Percentiles rank a stretch among this genome's conserved stretches.
These are phyloP conservation scores for Chlorella sp. DNA, from an alignment of 139 green algal genomes.

Conservation along the genomic window DNA sequence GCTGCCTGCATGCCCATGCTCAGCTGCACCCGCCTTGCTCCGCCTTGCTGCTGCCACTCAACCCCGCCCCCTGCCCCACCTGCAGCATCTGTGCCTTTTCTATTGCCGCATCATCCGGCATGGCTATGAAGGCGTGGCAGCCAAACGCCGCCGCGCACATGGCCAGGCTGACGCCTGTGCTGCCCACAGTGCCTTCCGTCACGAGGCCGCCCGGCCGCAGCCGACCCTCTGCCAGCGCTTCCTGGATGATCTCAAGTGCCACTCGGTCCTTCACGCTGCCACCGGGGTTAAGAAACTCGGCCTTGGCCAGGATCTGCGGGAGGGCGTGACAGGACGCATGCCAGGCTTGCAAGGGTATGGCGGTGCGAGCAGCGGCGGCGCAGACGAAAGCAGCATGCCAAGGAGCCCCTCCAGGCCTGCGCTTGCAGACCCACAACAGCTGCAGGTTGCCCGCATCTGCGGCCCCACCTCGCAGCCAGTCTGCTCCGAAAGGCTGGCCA, in stretches of 20 bases:
- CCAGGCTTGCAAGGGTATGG: neutral
- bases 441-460: neutral
- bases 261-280: slow-evolving; percentile 93
- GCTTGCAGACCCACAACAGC: neutral
- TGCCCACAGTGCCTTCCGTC: slow-evolving; percentile 77
- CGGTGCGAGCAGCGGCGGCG: neutral
- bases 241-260: slow-evolving; percentile 82
- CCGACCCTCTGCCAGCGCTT: slow-evolving; percentile 69
- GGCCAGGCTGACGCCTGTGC: slow-evolving; percentile 89
- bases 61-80: neutral
- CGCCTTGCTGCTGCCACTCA: neutral
- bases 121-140: slow-evolving; percentile 80
- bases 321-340: neutral
- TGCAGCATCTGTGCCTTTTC: slow-evolving; percentile 82
- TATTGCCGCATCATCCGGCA: slow-evolving; percentile 92
- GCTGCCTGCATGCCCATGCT: too few relatives aligned
- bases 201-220: slow-evolving; percentile 80
- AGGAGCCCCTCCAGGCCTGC: neutral
- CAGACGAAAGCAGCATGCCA: neutral
- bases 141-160: slow-evolving; percentile 73
- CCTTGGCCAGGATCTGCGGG: slow-evolving; percentile 85
- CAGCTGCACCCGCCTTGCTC: too few relatives aligned
- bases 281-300: slow-evolving; percentile 94
- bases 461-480: slow-evolving; percentile 80
- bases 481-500: slow-evolving; percentile 72